These are phyloP conservation scores for Cryptococcus hybrid DNA, from an alignment of 1,284 basidiomycete species.

Conservation along the genomic window DNA sequence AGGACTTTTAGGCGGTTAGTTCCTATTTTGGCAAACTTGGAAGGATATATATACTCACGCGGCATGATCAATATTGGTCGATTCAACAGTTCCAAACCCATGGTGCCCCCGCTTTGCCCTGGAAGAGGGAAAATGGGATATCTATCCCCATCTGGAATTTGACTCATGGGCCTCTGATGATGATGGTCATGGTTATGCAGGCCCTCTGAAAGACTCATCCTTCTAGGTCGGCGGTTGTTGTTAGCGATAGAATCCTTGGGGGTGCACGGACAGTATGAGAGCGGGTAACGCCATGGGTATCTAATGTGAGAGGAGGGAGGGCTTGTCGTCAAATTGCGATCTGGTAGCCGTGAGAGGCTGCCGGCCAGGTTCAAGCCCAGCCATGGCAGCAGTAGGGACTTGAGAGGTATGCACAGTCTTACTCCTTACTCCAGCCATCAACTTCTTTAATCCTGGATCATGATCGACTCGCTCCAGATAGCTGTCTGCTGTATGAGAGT, in stretches of 20 bases:
- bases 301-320: slow-evolving; percentile 18
- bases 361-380: not conserved
- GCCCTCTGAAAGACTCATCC: slow-evolving; percentile 18
- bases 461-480: slow-evolving; percentile 41
- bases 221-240: slow-evolving; percentile 6
- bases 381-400: slow-evolving; percentile 6
- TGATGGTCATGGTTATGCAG: slow-evolving; percentile 15
- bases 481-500: slow-evolving; percentile 27
- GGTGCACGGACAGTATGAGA: slow-evolving; percentile 12
- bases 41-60: slow-evolving; percentile 15
- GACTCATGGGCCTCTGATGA: slow-evolving; percentile 7
- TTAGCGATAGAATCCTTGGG: slow-evolving; percentile 6
- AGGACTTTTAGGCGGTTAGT: slow-evolving; percentile 6
- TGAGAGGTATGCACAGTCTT: slow-evolving; percentile 27
- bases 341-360: slow-evolving; percentile 3
- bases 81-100: no score
- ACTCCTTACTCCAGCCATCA: slow-evolving; percentile 29
- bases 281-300: not conserved
- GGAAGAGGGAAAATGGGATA: slow-evolving; percentile 35
- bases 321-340: slow-evolving; percentile 19
- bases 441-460: slow-evolving; percentile 32
- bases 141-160: slow-evolving; percentile 30
- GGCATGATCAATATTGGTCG: slow-evolving; percentile 13
- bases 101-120: no score
- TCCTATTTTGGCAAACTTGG: not conserved